Conservation (phyloP, 352 stramenopile genomes). For the Pythium diclinum region DNA sequence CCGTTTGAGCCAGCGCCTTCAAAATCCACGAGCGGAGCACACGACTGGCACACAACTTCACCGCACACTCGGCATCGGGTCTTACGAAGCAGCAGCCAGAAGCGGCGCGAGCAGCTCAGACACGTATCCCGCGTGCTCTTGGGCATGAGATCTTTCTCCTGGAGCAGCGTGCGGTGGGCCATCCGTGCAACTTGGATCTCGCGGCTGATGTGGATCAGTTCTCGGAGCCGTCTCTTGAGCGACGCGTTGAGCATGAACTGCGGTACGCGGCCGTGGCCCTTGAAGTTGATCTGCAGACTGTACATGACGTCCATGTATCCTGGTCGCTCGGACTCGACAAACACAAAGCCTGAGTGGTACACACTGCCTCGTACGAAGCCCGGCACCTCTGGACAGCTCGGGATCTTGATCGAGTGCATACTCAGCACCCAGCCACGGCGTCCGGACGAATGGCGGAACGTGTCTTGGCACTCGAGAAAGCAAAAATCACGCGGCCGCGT, state of each 20-base stretch:
- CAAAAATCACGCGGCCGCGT: constrained; percentile 65
- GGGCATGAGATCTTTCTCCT: constrained; percentile 65
- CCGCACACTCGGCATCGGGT: constrained; percentile 69
- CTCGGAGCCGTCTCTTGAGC: constrained; percentile 60
- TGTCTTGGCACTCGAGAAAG: constrained; percentile 77
- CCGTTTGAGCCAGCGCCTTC: constrained; percentile 27
- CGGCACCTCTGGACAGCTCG: constrained; percentile 62
- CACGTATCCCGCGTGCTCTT: constrained; percentile 57
- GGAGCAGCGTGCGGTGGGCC: constrained; percentile 52
- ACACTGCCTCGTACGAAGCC: constrained; percentile 75
- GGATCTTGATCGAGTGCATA: constrained; percentile 85
- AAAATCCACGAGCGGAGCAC: constrained; percentile 55
- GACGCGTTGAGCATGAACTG: constrained; percentile 63
- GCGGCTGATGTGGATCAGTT: constrained; percentile 60
- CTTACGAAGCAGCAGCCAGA: constrained; percentile 71
- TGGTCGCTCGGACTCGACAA: constrained; percentile 68
- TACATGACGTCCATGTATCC: constrained; percentile 87
- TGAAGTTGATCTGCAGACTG: constrained; percentile 84
- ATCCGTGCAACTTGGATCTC: constrained; percentile 61
- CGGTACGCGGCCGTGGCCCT: constrained; percentile 58
- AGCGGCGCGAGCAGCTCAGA: constrained; percentile 59
- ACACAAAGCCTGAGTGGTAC: constrained; percentile 80
- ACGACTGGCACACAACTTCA: constrained; percentile 72
- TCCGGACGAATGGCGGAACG: constrained; percentile 67
- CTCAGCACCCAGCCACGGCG: constrained; percentile 71